A percentile compares a stretch with the other conserved stretches of the same genome.
phyloP scores from a whole-genome alignment of 2,329 filamentous ascomycete species.

The Fusarium globosum region DNA sequence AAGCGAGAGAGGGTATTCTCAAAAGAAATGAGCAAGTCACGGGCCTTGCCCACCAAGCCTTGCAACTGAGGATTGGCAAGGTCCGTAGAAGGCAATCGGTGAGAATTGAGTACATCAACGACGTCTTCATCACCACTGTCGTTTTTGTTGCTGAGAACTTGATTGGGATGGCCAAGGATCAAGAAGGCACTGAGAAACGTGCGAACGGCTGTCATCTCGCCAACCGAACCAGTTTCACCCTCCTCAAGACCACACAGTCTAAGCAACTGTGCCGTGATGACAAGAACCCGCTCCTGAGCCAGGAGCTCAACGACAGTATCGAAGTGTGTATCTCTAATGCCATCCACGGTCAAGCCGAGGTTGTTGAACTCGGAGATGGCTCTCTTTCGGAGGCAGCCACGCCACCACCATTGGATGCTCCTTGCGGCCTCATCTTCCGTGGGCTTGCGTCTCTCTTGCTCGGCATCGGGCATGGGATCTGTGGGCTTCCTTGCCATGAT shows the following conservation, averaged over 20 bases:
- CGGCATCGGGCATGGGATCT: constrained; percentile 61
- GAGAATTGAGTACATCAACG: constrained; percentile 48
- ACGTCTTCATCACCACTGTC: constrained; percentile 68
- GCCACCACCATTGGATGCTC: constrained; percentile 78
- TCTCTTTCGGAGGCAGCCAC: constrained; percentile 65
- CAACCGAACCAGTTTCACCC: constrained; percentile 69
- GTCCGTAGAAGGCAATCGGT: constrained; percentile 55
- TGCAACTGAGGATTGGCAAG: constrained; percentile 71
- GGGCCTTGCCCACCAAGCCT: constrained; percentile 81
- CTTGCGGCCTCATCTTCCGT: constrained; percentile 71
- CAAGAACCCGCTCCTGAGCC: constrained; percentile 72
- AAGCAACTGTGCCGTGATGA: constrained; percentile 73
- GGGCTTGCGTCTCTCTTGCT: constrained; percentile 59
- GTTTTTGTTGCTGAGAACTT: constrained; percentile 81
- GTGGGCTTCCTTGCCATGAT: constrained; percentile 61
- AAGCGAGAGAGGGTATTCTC: constrained; percentile 77
- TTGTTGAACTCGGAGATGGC: constrained; percentile 73
- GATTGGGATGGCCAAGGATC: constrained; percentile 81
- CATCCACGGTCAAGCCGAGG: constrained; percentile 76
- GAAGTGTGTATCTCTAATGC: constrained; percentile 76
- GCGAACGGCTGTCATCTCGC: constrained; percentile 76
- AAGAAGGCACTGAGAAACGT: constrained; percentile 85
- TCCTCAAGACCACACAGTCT: constrained; percentile 77
- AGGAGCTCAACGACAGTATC: constrained; percentile 78
- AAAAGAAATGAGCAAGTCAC: constrained; percentile 81